Conservation (phyloP, 495 filamentous ascomycete genomes). For the Clohesyomyces aquaticus region DNA sequence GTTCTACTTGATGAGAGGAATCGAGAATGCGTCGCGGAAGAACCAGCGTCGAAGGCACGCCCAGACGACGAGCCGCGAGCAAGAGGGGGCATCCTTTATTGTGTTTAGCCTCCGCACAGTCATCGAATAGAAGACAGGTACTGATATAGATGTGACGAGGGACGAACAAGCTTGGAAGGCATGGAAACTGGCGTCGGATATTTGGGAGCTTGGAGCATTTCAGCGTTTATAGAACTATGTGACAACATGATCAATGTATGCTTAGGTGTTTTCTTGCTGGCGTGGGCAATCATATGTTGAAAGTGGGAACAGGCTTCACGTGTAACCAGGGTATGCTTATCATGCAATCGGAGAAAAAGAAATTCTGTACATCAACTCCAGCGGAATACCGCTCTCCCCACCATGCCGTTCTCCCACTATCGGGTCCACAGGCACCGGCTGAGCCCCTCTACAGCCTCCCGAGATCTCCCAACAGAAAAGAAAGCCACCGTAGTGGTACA, state of each 20-base stretch:
- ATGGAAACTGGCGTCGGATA: background rate
- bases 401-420: background rate
- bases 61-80: background rate
- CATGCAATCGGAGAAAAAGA: background rate
- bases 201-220: background rate
- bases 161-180: too few species aligned
- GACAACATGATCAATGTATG: too few species aligned
- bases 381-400: constrained; percentile 31
- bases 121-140: too few species aligned
- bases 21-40: background rate
- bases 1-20: background rate
- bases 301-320: background rate
- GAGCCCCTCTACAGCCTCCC: background rate
- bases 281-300: too few species aligned
- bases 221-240: constrained; percentile 3
- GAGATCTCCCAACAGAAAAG: background rate
- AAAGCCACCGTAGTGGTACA: constrained; percentile 19
- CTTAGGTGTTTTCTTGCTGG: too few species aligned
- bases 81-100: background rate
- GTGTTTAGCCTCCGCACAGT: too few species aligned
- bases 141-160: too few species aligned
- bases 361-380: constrained; percentile 33
- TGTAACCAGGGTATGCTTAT: background rate
- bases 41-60: too few species aligned
- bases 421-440: background rate